Percentiles rank a stretch among this genome's conserved stretches.
phyloP scores from a whole-genome alignment of 345 rosid species.

The Toxicodendron radicans region DNA sequence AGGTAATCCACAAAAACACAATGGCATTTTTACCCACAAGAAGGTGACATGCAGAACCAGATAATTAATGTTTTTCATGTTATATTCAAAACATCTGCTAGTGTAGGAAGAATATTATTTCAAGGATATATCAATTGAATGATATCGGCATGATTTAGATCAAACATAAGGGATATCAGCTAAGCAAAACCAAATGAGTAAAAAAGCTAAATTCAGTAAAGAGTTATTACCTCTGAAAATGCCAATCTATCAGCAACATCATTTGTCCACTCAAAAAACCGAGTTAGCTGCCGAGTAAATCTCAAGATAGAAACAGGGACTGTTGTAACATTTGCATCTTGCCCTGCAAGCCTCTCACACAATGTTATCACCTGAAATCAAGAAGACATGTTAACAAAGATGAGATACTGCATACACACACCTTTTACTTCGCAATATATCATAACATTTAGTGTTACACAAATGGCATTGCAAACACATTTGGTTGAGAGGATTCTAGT shows the following conservation, averaged over 20 bases:
- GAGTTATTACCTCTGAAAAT: slow-evolving; percentile 73
- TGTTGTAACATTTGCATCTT: slow-evolving; percentile 95
- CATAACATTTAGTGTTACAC: neutral
- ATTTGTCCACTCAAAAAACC: slow-evolving; percentile 88
- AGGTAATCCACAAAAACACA: neutral
- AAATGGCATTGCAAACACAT: neutral
- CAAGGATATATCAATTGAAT: neutral
- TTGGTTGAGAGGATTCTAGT: neutral
- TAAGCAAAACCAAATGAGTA: neutral
- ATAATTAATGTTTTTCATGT: too few relatives aligned
- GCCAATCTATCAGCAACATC: slow-evolving; percentile 98
- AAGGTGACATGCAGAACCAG: neutral
- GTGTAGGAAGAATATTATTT: neutral
- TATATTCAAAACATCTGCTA: neutral
- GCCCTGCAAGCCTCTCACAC: slow-evolving; percentile 96
- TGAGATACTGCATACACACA: neutral
- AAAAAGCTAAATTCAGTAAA: neutral
- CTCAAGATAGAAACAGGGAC: slow-evolving; percentile 87
- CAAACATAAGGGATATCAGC: neutral
- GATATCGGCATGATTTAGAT: neutral
- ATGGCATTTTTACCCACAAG: neutral
- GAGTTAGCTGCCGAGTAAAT: slow-evolving; percentile 73
- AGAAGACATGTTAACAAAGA: neutral
- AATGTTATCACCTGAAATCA: slow-evolving; percentile 74
- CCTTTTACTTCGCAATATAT: neutral